Percentiles rank a stretch among this genome's conserved stretches.
Evolutionary conservation across 2,329 filamentous ascomycete species (phyloP).

Genomic region (Botryosphaeria dothidea): DNA sequence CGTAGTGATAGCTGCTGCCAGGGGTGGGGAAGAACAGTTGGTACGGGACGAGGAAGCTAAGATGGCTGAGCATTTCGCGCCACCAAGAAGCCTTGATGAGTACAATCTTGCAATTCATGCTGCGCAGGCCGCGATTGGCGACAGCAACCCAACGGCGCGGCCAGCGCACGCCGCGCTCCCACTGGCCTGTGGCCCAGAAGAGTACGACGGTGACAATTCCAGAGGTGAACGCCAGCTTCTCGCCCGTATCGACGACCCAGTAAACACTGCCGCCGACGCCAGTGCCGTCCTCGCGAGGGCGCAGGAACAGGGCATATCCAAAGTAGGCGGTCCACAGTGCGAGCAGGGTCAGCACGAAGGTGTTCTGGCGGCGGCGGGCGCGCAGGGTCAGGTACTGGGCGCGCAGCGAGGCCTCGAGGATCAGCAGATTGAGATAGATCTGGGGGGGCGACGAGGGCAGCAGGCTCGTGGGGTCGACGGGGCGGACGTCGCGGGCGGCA

Average conservation of each 20-base stretch:
- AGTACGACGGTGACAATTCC: conserved; percentile 84
- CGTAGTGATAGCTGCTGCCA: conserved; percentile 72
- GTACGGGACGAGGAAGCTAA: conserved; percentile 77
- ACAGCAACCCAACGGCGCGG: conserved; percentile 86
- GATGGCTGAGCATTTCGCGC: conserved; percentile 71
- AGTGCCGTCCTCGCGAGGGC: conserved; percentile 91
- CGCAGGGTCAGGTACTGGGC: conserved; percentile 90
- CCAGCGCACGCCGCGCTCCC: conserved; percentile 94
- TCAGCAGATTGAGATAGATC: conserved; percentile 97
- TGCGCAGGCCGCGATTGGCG: conserved; percentile 84
- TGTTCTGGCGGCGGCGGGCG: conserved; percentile 84
- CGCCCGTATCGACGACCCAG: conserved; percentile 88
- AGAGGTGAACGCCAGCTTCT: conserved; percentile 89
- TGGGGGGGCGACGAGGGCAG: conserved; percentile 90
- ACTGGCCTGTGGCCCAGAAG: conserved; percentile 94
- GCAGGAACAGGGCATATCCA: conserved; percentile 86
- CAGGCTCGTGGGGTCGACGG: conserved; percentile 71
- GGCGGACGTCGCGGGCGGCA: conserved; percentile 42
- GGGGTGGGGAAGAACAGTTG: conserved; percentile 67
- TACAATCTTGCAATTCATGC: conserved; percentile 95
- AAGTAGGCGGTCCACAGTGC: conserved; percentile 81
- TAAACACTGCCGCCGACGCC: conserved; percentile 93
- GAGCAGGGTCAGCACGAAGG: conserved; percentile 83
- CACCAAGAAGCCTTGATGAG: conserved; percentile 81
- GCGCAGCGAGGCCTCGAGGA: conserved; percentile 91